These are phyloP conservation scores for Psilocybe subaeruginosa DNA, from an alignment of 768 basidiomycete species.

Conservation along the genomic window DNA sequence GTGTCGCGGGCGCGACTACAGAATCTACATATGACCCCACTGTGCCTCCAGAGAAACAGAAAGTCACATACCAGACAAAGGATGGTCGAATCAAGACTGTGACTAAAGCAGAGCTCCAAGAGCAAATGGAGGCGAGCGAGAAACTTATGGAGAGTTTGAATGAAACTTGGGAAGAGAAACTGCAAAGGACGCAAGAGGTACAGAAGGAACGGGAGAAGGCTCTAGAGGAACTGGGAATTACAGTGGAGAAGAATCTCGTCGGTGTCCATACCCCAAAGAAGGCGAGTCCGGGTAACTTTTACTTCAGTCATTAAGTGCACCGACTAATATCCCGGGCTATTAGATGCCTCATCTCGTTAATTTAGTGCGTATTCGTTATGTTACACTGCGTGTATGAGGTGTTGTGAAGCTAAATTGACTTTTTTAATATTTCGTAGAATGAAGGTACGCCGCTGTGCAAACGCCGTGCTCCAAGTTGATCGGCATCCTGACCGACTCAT, in stretches of 20 bases:
- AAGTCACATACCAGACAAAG: slow-evolving; percentile 91
- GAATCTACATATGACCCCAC: slow-evolving; percentile 86
- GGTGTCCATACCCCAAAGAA: slow-evolving; percentile 99
- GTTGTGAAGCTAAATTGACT: slow-evolving; percentile 23
- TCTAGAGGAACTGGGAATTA: slow-evolving; percentile 95
- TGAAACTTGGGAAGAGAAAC: slow-evolving; percentile 96
- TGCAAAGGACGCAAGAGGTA: slow-evolving; percentile 88
- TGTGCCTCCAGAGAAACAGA: slow-evolving; percentile 92
- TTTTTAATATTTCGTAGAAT: slow-evolving; percentile 45
- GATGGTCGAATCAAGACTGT: slow-evolving; percentile 95
- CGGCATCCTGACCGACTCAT: slow-evolving; percentile 18
- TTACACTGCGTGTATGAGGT: slow-evolving; percentile 12
- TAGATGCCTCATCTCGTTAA: slow-evolving; percentile 96
- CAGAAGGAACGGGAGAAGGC: slow-evolving; percentile 98
- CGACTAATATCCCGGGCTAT: slow-evolving; percentile 10
- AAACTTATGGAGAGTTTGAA: slow-evolving; percentile 93
- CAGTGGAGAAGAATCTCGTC: slow-evolving; percentile 94
- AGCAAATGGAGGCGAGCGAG: slow-evolving; percentile 94
- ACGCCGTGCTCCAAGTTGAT: slow-evolving; percentile 8
- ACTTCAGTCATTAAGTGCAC: slow-evolving; percentile 2
- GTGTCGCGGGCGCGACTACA: slow-evolving; percentile 67
- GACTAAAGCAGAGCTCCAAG: slow-evolving; percentile 95
- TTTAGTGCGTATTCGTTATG: slow-evolving; percentile 59
- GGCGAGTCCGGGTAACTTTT: slow-evolving; percentile 48
- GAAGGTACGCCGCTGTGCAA: slow-evolving; percentile 53